Base-by-base conservation (phyloP, 169 alveolate genomes). In the Eimeria praecox region DNA sequence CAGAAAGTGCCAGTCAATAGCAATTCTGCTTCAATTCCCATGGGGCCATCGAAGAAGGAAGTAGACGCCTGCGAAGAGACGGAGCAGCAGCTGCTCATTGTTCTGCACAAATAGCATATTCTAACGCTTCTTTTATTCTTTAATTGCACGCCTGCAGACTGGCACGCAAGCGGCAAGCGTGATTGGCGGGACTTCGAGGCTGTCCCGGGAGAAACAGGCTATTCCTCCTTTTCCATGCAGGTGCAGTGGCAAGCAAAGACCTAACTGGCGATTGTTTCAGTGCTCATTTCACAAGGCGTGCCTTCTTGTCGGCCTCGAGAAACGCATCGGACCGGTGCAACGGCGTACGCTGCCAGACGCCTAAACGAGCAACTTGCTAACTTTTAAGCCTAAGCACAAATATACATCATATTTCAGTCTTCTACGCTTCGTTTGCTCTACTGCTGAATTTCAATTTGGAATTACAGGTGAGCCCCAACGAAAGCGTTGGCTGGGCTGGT, bases 401-500 rank as follows among this genome's bases (percentile, higher is more conserved):
- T 38, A 35, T 38, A 38, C 83, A 73, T 10, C 54, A 38, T 73
- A 73, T 38, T 73, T 73, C 83, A 12, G 33, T 73, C 49, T 38
- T 16, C 52, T 38, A 22, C 33, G 18, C 33, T 20, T 20, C 54
- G 6, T 73, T 18, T 73, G 42, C 12, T 40, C n/a, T 38, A 73
- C 5, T 35, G 83, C 56, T n/a, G 27, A 59, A 52, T 54, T 85
- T 85, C 69, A 46, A 3, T 18, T 35, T 35, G 77, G 89, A 80
- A 80, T 38, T 38, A 38, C 30, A 4, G 52, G 49, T 14, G 83
- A 73, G 83, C 83, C 83, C 83, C 83, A 73, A 38, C 3, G 83
- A 38, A 73, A 73, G 83, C 54, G 93, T 87, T 87, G 93, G 93
- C 93, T 87, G 93, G 93, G 93, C 93, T 87, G 92, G 30, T 30